Evolutionary conservation across 2,329 filamentous ascomycete species (phyloP).

Genomic region (Cadophora sp.): DNA sequence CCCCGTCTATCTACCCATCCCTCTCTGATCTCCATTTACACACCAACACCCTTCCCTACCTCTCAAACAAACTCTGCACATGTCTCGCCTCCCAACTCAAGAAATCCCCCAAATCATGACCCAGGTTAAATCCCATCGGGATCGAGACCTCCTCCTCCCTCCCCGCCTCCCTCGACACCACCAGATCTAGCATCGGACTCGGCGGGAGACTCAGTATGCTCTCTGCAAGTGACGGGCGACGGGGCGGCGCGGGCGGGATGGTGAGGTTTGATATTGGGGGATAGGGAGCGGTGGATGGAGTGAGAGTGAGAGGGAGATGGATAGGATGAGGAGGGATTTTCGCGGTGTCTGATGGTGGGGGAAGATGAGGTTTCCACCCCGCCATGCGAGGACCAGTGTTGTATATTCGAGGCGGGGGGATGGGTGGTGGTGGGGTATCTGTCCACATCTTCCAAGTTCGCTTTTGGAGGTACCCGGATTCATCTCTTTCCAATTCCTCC

Average conservation of each 20-base stretch:
- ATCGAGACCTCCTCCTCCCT: conserved; percentile 48
- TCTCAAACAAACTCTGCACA: conserved; percentile 26
- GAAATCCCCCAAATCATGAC: conserved; percentile 65
- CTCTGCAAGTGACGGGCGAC: conserved; percentile 15
- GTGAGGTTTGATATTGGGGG: not conserved
- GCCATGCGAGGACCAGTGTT: not conserved
- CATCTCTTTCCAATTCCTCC: not conserved
- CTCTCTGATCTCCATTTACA: no score
- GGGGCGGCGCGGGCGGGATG: not conserved
- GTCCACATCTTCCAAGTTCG: conserved; percentile 4
- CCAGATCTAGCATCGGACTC: conserved; percentile 39
- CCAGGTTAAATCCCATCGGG: conserved; percentile 67
- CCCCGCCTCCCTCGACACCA: conserved; percentile 11
- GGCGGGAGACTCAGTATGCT: conserved; percentile 33
- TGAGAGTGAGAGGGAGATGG: no score
- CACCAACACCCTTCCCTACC: no score
- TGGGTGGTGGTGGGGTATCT: not conserved
- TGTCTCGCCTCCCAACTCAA: conserved; percentile 57
- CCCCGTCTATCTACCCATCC: not conserved
- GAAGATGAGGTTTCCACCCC: not conserved
- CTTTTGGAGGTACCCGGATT: not conserved
- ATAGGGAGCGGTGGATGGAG: not conserved
- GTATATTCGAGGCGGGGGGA: not conserved
- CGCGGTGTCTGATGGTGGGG: not conserved
- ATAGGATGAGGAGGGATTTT: not conserved